A percentile compares a stretch with the other conserved stretches of the same genome.
Conservation (phyloP, 1,139 yeast species). For the Insectozyma bohioensis region DNA sequence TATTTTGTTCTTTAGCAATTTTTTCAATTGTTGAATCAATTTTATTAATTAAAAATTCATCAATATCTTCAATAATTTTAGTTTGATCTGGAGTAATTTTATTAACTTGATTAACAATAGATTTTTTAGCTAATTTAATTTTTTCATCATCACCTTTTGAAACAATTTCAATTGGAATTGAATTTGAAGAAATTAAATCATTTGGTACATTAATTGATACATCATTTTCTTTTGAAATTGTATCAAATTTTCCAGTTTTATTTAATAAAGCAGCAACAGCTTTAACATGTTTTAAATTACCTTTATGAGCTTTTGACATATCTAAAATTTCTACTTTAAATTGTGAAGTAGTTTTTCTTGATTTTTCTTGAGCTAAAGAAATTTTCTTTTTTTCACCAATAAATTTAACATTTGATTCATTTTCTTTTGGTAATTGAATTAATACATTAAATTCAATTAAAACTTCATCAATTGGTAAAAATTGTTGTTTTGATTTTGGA, state of each 20-base stretch:
- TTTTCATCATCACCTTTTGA: constrained; percentile 39
- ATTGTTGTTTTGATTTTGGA: constrained; percentile 45
- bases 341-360: constrained; percentile 51
- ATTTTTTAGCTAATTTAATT: constrained; percentile 52
- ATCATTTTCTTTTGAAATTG: constrained; percentile 44
- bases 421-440: constrained; percentile 55
- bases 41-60: constrained; percentile 60
- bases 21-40: constrained; percentile 45
- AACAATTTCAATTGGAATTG: constrained; percentile 45
- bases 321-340: constrained; percentile 67
- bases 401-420: constrained; percentile 53
- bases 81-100: constrained; percentile 67
- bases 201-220: constrained; percentile 59
- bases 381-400: constrained; percentile 62
- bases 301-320: constrained; percentile 85
- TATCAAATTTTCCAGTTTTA: constrained; percentile 47
- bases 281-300: constrained; percentile 72
- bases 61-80: constrained; percentile 61
- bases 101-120: constrained; percentile 72
- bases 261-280: constrained; percentile 67
- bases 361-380: constrained; percentile 57
- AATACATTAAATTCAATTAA: constrained; percentile 58
- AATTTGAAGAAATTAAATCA: constrained; percentile 15
- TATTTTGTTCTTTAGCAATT: constrained; percentile 49
- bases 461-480: constrained; percentile 47